A percentile compares a stretch with the other conserved stretches of the same genome.
phyloP scores from a whole-genome alignment of 805 yeast species.

The Blastobotrys robertii region DNA sequence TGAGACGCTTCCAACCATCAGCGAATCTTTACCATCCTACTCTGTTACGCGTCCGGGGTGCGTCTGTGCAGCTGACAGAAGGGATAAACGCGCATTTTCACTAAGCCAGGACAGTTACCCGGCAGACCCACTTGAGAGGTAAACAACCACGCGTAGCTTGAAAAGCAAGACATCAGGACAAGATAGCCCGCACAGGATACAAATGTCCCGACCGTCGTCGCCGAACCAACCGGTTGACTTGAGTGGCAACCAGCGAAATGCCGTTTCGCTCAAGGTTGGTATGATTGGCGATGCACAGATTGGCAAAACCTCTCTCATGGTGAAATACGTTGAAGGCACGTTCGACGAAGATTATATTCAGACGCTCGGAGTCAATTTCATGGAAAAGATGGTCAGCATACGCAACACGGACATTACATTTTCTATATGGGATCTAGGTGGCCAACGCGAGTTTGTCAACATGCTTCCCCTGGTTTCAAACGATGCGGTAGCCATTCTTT shows the following conservation, averaged over 20 bases:
- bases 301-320: constrained; percentile 95
- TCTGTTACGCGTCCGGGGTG: too few species aligned
- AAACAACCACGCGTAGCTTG: neutral
- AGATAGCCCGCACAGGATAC: constrained; percentile 1
- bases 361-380: constrained; percentile 89
- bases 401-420: constrained; percentile 83
- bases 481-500: constrained; percentile 85
- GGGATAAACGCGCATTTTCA: too few species aligned
- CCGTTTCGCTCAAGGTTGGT: constrained; percentile 62
- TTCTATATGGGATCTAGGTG: constrained; percentile 93
- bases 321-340: constrained; percentile 89
- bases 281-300: constrained; percentile 92
- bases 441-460: constrained; percentile 87
- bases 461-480: constrained; percentile 90
- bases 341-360: constrained; percentile 89
- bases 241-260: constrained; percentile 20
- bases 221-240: constrained; percentile 19
- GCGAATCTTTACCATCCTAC: too few species aligned
- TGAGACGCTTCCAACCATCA: too few species aligned
- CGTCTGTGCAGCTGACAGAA: too few species aligned
- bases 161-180: constrained; percentile 2
- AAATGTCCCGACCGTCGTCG: constrained; percentile 1
- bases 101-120: too few species aligned
- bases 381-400: constrained; percentile 81
- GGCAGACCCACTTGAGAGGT: too few species aligned